Base-by-base conservation (phyloP, 2,329 filamentous ascomycete species). In the Mycocentrospora acerina region DNA sequence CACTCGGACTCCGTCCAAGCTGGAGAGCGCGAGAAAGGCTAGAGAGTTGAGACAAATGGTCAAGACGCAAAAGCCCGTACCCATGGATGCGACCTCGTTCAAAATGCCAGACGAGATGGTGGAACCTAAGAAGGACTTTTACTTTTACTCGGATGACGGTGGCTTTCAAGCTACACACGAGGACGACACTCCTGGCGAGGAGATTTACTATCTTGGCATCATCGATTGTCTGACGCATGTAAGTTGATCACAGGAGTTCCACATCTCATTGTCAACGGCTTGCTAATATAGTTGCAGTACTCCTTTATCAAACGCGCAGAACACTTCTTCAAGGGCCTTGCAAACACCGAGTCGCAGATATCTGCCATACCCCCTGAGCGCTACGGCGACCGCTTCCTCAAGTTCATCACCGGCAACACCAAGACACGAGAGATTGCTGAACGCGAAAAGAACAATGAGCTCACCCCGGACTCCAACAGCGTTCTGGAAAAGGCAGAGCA, bases 181-280 rank as follows among this genome's bases (percentile, higher is more conserved):
- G 67, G 83, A 95, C 67, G 86, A 95, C 47, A 72, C 75, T 12
- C 82, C 87, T 2, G 90, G 86, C 2, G 88, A 96, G 37, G 89
- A 95, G 69, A 90, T 98, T 28, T 98, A 98, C 69, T 98, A 98
- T 64, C 81, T 98, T 7, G 94, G 93, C 24, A 94, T 98, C 57
- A 98, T 98, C 67, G 93, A 98, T 70, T 98, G 93, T 68, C 75
- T 98, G 58, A 98, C 93, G 57, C 89, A 96, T 67, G 90, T 95
- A 78, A 81, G 88, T 80, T 36, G 37, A 32, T n/a, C n/a, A n/a
- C 9, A 9, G 11, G 24, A 26, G 24, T 5, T 16, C 3, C 9
- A 5, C 8, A n/a, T 9, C 1, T 7, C 3, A 15, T 11, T 7
- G 19, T 22, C 9, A 7, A 3, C 15, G 7, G 7, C 1, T 40